Percentiles rank a stretch among this genome's conserved stretches.
phyloP scores from a whole-genome alignment of 495 filamentous ascomycete species.

The Copromyces sp. region DNA sequence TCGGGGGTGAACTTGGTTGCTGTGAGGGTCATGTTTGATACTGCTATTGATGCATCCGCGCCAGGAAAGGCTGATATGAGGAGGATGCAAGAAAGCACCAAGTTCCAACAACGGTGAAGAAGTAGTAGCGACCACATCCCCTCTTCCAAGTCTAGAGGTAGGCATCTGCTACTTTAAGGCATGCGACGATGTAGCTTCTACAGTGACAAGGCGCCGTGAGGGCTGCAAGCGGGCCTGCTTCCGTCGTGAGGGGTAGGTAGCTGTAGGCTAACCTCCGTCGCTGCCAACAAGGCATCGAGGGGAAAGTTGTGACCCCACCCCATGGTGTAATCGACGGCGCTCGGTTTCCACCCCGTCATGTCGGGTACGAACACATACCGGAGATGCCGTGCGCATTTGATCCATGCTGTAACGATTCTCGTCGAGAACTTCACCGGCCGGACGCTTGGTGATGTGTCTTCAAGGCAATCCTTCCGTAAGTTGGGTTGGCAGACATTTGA shows the following conservation, averaged over 20 bases:
- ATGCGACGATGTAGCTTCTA: neutral
- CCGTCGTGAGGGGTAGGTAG: neutral
- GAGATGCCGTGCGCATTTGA: neutral
- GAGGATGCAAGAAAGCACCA: neutral
- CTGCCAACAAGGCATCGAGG: neutral
- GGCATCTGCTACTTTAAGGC: neutral
- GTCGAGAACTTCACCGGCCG: neutral
- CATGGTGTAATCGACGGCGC: neutral
- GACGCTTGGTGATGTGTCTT: neutral
- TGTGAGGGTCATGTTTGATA: conserved; percentile 48
- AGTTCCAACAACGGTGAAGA: neutral
- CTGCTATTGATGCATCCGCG: neutral
- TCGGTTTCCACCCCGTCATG: neutral
- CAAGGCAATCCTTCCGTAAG: neutral
- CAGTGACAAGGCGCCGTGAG: neutral
- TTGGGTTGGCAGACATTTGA: neutral
- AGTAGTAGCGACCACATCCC: neutral
- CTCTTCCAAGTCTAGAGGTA: neutral
- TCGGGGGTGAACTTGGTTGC: conserved; percentile 66
- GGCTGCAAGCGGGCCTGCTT: neutral
- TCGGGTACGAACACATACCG: neutral
- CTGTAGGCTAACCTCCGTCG: neutral
- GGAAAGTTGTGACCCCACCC: neutral
- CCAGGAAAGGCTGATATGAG: conserved; percentile 2
- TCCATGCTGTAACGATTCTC: neutral